Percentiles rank a stretch among this genome's conserved stretches.
Conservation (phyloP, 495 filamentous ascomycete genomes). For the Antarctomyces pellizariae region DNA sequence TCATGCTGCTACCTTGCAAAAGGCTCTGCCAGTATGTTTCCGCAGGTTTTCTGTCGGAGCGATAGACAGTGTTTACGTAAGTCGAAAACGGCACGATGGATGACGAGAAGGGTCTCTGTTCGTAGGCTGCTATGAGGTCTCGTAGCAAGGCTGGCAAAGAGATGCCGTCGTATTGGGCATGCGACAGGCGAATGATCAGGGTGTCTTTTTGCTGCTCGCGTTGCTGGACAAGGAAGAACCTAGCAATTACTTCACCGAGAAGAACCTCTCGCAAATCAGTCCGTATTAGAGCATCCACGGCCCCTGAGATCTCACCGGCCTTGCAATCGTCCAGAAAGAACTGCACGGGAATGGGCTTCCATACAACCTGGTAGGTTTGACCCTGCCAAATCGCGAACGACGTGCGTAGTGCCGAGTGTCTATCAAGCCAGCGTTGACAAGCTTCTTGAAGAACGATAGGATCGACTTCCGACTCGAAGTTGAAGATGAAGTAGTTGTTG, state of each 20-base stretch:
- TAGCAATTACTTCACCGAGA: slow-evolving; percentile 38
- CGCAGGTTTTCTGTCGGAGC: slow-evolving; percentile 3
- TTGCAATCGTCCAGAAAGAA: too few species aligned
- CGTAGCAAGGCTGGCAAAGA: slow-evolving; percentile 37
- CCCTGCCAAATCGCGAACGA: too few species aligned
- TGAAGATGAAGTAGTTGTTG: slow-evolving; percentile 7
- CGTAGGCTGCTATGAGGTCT: slow-evolving; percentile 28
- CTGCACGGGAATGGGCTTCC: too few species aligned
- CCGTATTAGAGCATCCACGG: too few species aligned
- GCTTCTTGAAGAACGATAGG: slow-evolving; percentile 5
- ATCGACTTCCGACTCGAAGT: slow-evolving; percentile 4
- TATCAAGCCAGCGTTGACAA: too few species aligned
- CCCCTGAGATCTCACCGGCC: too few species aligned
- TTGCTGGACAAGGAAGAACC: slow-evolving; percentile 33
- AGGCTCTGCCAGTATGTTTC: slow-evolving; percentile 34
- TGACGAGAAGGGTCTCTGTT: too few species aligned
- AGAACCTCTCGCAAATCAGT: too few species aligned
- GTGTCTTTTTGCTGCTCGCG: too few species aligned
- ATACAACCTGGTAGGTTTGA: too few species aligned
- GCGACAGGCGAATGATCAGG: slow-evolving; percentile 42
- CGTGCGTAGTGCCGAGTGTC: too few species aligned
- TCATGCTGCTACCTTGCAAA: slow-evolving; percentile 25
- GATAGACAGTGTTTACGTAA: slow-evolving; percentile 28
- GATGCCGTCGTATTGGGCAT: slow-evolving; percentile 55
- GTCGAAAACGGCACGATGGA: slow-evolving; percentile 29